Conservation (phyloP, 164 flowering plant genomes). For the Houttuynia cordata region DNA sequence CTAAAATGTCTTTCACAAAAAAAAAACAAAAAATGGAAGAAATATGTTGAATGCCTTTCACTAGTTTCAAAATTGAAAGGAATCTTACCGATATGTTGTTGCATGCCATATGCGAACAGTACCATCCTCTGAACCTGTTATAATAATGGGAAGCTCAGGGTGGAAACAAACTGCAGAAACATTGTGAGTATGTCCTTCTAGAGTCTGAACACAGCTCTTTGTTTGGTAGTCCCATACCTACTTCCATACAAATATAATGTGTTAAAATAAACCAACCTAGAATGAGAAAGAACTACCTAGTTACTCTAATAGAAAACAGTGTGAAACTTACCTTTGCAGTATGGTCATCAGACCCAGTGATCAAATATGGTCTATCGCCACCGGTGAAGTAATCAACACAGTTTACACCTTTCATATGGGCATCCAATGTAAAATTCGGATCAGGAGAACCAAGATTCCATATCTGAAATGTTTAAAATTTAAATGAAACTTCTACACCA, state of each 20-base stretch:
- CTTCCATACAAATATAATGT: constrained; percentile 1
- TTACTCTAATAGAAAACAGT: too few relatives aligned
- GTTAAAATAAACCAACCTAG: neutral
- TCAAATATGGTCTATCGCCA: constrained; percentile 78
- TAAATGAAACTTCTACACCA: neutral
- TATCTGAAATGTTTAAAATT: constrained; percentile 29
- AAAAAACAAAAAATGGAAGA: neutral
- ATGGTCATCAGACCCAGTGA: constrained; percentile 96
- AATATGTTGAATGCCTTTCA: neutral
- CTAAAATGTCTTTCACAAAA: neutral
- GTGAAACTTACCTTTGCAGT: constrained; percentile 65
- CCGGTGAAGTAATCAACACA: constrained; percentile 94
- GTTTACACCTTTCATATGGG: constrained; percentile 88
- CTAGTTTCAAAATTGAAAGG: neutral
- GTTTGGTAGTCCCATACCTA: constrained; percentile 98
- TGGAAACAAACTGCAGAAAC: constrained; percentile 85
- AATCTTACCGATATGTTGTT: constrained; percentile 65
- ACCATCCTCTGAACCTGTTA: constrained; percentile 96
- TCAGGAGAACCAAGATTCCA: constrained; percentile 96
- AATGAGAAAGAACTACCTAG: neutral
- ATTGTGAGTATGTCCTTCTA: constrained; percentile 94
- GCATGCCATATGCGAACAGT: constrained; percentile 92
- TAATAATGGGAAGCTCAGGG: constrained; percentile 90
- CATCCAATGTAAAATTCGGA: constrained; percentile 86
- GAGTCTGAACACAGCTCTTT: constrained; percentile 81